A percentile compares a stretch with the other conserved stretches of the same genome.
Evolutionary conservation across 2,329 filamentous ascomycete species (phyloP).

Genomic region (Pyricularia grisea): DNA sequence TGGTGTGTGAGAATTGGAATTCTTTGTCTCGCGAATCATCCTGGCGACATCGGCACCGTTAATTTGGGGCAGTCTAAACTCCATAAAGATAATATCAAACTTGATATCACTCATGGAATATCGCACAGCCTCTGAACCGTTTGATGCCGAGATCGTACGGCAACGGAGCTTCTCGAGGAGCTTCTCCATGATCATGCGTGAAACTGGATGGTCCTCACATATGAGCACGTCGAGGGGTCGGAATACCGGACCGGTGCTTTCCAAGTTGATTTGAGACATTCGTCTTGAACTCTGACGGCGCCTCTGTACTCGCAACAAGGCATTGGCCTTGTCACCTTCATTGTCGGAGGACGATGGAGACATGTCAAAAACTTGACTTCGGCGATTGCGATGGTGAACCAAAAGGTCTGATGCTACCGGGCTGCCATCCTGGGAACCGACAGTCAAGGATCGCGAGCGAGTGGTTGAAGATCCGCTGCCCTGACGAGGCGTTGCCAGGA

Average conservation of each 20-base stretch:
- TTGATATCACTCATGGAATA: conserved; percentile 96
- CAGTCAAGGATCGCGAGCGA: conserved; percentile 78
- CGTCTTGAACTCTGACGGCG: conserved; percentile 92
- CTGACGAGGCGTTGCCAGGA: conserved; percentile 50
- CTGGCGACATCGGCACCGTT: conserved; percentile 92
- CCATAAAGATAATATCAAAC: conserved; percentile 97
- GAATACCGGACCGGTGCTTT: conserved; percentile 64
- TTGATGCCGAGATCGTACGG: conserved; percentile 83
- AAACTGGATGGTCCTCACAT: conserved; percentile 95
- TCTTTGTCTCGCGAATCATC: conserved; percentile 96
- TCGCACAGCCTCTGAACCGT: conserved; percentile 83
- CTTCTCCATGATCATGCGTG: conserved; percentile 97
- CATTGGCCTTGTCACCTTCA: conserved; percentile 85
- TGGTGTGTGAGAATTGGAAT: conserved; percentile 86
- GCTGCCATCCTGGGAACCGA: conserved; percentile 89
- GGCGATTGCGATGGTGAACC: conserved; percentile 69
- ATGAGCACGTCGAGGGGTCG: conserved; percentile 89
- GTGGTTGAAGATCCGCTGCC: conserved; percentile 46
- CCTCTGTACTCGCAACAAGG: conserved; percentile 78
- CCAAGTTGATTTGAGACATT: conserved; percentile 80
- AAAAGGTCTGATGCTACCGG: conserved; percentile 58
- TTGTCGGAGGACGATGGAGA: conserved; percentile 97
- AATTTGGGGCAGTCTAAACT: conserved; percentile 90
- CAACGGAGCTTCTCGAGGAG: conserved; percentile 91
- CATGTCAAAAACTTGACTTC: conserved; percentile 91